Evolutionary conservation across 805 yeast genomes (phyloP).

Genomic region (Barnettozyma californica): DNA sequence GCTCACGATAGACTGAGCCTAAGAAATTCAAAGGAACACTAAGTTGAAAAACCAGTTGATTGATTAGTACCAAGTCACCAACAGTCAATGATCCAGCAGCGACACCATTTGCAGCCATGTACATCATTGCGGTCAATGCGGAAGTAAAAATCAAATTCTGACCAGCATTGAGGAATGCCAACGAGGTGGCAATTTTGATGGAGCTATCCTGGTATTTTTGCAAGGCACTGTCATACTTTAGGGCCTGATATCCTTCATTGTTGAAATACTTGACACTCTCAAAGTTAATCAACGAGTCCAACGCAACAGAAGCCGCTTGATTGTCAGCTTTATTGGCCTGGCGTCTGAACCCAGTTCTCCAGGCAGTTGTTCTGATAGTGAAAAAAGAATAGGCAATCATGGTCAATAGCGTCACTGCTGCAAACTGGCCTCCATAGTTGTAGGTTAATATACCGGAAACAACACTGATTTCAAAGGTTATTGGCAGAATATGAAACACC

Average conservation of each 20-base stretch:
- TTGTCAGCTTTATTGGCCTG: conserved; percentile 91
- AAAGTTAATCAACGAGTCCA: conserved; percentile 89
- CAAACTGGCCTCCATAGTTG: conserved; percentile 84
- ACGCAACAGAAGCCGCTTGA: conserved; percentile 89
- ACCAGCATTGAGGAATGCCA: conserved; percentile 74
- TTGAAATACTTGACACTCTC: conserved; percentile 94
- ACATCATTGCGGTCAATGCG: conserved; percentile 96
- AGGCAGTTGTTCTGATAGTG: conserved; percentile 88
- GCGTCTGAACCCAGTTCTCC: conserved; percentile 92
- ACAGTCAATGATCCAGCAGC: conserved; percentile 76
- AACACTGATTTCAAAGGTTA: conserved; percentile 83
- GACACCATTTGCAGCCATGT: conserved; percentile 95
- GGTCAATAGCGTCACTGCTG: conserved; percentile 81
- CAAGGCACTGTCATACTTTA: conserved; percentile 74
- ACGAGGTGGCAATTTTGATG: conserved; percentile 77
- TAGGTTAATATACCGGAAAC: conserved; percentile 93
- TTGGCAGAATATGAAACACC: conserved; percentile 97
- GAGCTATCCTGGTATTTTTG: conserved; percentile 62
- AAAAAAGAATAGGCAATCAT: conserved; percentile 86
- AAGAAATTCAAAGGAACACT: conserved; percentile 91
- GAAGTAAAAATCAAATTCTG: conserved; percentile 77
- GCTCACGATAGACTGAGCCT: conserved; percentile 92
- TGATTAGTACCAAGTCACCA: conserved; percentile 91
- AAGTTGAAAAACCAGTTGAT: conserved; percentile 92
- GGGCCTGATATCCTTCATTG: conserved; percentile 75